These are phyloP conservation scores for Xylariaceae sp. DNA, from an alignment of 2,329 filamentous ascomycete genomes.

Conservation along the genomic window DNA sequence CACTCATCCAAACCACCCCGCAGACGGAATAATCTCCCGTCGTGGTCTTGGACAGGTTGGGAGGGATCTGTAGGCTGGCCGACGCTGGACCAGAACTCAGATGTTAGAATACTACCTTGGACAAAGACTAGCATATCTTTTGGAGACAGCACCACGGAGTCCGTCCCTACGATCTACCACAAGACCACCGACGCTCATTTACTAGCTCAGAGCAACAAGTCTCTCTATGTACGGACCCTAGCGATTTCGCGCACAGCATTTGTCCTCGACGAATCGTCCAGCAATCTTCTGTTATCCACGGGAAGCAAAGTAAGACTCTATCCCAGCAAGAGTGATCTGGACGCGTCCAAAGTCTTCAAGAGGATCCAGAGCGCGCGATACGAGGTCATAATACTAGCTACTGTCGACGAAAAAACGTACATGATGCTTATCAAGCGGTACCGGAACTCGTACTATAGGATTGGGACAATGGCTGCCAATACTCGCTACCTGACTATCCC, in stretches of 20 bases:
- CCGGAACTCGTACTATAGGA: constrained; percentile 18
- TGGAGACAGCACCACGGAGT: constrained; percentile 2
- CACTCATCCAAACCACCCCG: constrained; percentile 1
- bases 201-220: constrained; percentile 9
- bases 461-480: constrained; percentile 24
- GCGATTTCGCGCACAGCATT: constrained; percentile 10
- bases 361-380: constrained; percentile 22
- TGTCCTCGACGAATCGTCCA: background rate
- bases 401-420: constrained; percentile 14
- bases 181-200: constrained; percentile 1
- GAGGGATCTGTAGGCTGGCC: constrained; percentile 25
- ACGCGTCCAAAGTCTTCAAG: constrained; percentile 21
- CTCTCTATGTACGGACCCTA: constrained; percentile 18
- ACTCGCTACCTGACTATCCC: background rate
- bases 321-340: constrained; percentile 21
- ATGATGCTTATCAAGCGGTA: constrained; percentile 27
- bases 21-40: constrained; percentile 20
- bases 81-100: background rate
- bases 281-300: background rate
- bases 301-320: constrained; percentile 14
- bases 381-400: constrained; percentile 18
- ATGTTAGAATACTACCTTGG: constrained; percentile 6
- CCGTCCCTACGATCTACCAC: constrained; percentile 6
- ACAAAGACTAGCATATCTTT: constrained; percentile 16
- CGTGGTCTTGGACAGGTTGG: constrained; percentile 31